phyloP scores from a whole-genome alignment of 2,329 filamentous ascomycete genomes.

The Harringtonia aguacate region DNA sequence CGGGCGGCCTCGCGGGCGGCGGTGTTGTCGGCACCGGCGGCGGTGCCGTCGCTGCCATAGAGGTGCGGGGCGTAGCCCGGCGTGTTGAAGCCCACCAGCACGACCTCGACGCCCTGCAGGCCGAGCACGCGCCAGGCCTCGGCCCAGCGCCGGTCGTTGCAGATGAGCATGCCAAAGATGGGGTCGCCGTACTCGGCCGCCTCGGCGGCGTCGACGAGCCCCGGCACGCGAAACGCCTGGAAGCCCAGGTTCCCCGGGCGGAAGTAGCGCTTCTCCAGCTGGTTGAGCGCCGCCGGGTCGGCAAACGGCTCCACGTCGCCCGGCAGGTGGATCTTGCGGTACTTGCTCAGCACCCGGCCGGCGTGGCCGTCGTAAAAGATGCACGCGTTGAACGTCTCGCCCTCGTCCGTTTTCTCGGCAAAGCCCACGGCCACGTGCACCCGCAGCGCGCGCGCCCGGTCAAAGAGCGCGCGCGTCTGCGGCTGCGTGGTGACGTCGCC shows the following conservation, averaged over 20 bases:
- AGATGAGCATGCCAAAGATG: constrained; percentile 43
- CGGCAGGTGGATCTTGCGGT: constrained; percentile 44
- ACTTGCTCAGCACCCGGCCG: constrained; percentile 35
- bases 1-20: constrained; percentile 21
- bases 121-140: constrained; percentile 40
- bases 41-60: constrained; percentile 39
- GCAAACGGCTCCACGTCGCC: constrained; percentile 39
- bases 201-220: constrained; percentile 28
- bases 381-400: constrained; percentile 32
- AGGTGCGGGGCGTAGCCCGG: constrained; percentile 33
- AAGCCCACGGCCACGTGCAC: constrained; percentile 43
- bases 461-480: constrained; percentile 37
- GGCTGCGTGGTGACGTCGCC: constrained; percentile 27
- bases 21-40: constrained; percentile 26
- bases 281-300: constrained; percentile 33
- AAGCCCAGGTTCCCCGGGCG: constrained; percentile 41
- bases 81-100: constrained; percentile 34
- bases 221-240: constrained; percentile 38
- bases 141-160: constrained; percentile 42
- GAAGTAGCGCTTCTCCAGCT: constrained; percentile 47
- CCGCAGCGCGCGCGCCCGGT: constrained; percentile 29
- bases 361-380: constrained; percentile 38
- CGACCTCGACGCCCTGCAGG: constrained; percentile 38
- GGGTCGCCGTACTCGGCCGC: constrained; percentile 30
- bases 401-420: constrained; percentile 31